These are phyloP conservation scores for Lentinus tigrinus DNA, from an alignment of 768 basidiomycete genomes.

Conservation along the genomic window DNA sequence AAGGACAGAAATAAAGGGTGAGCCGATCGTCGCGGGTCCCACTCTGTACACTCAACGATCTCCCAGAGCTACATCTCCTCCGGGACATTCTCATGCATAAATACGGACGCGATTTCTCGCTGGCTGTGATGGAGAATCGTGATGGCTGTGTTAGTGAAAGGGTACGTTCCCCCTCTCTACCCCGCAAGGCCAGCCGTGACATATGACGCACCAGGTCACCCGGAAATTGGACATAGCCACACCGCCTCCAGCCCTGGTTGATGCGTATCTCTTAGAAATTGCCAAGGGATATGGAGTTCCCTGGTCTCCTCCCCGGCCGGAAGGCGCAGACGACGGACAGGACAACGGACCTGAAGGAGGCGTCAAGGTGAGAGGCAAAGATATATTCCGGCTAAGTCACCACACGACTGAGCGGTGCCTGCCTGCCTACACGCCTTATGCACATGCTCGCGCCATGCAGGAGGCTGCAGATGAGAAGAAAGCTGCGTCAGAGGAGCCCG, in stretches of 20 bases:
- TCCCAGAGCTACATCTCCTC: slow-evolving; percentile 79
- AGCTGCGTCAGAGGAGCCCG: background rate
- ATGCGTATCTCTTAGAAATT: slow-evolving; percentile 88
- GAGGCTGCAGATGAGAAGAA: background rate
- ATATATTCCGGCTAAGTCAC: background rate
- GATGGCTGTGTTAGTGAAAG: slow-evolving; percentile 81
- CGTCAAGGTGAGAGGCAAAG: slow-evolving; percentile 38
- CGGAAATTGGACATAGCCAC: slow-evolving; percentile 71
- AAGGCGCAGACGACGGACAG: slow-evolving; percentile 25
- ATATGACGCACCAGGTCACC: slow-evolving; percentile 49
- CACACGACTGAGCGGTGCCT: background rate
- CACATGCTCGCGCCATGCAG: background rate
- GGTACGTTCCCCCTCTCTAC: slow-evolving; percentile 41
- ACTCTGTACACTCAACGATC: background rate
- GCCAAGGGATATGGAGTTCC: slow-evolving; percentile 80
- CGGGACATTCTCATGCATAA: slow-evolving; percentile 96
- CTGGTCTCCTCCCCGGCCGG: slow-evolving; percentile 49
- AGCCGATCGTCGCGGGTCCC: background rate
- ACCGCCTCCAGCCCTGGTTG: slow-evolving; percentile 73
- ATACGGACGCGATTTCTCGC: slow-evolving; percentile 87
- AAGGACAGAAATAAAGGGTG: slow-evolving; percentile 87
- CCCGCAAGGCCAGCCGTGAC: background rate
- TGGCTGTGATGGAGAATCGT: slow-evolving; percentile 83
- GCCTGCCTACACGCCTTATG: background rate
- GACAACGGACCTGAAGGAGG: slow-evolving; percentile 31